These are phyloP conservation scores for Wickerhamiella sergipiensis DNA, from an alignment of 805 yeast species.

Conservation along the genomic window DNA sequence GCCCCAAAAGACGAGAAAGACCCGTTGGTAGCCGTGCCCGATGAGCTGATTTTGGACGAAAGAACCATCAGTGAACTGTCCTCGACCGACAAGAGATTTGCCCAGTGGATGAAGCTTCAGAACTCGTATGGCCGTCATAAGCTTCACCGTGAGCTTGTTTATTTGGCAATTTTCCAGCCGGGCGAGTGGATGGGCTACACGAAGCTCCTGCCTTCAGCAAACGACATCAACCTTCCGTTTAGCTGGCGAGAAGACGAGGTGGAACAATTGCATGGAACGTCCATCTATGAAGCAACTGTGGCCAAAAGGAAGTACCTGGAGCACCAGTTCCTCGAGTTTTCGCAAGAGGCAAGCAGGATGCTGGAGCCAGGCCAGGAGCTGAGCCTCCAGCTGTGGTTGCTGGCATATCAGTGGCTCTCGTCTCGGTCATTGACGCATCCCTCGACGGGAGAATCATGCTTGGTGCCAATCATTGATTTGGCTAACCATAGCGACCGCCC, in stretches of 20 bases:
- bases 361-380: slow-evolving; percentile 4
- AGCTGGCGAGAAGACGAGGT: slow-evolving; percentile 17
- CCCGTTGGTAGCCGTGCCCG: slow-evolving; percentile 9
- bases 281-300: slow-evolving; percentile 18
- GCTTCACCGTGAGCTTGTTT: slow-evolving; percentile 14
- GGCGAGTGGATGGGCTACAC: slow-evolving; percentile 16
- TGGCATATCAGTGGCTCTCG: slow-evolving; percentile 26
- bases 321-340: slow-evolving; percentile 14
- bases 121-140: slow-evolving; percentile 2
- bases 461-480: slow-evolving; percentile 43
- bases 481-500: slow-evolving; percentile 31
- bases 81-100: slow-evolving; percentile 3
- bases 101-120: slow-evolving; percentile 8
- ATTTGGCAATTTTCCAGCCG: slow-evolving; percentile 7
- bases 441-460: slow-evolving; percentile 25
- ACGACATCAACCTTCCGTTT: slow-evolving; percentile 22
- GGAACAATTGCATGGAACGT: slow-evolving; percentile 14
- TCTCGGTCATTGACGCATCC: slow-evolving; percentile 25
- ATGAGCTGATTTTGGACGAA: slow-evolving; percentile 6
- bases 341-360: background rate
- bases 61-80: slow-evolving; percentile 7
- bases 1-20: background rate
- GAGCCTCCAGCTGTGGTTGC: slow-evolving; percentile 18
- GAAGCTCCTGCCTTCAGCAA: slow-evolving; percentile 17
- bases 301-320: slow-evolving; percentile 15